Evolutionary conservation across 2,329 filamentous ascomycete genomes (phyloP), one percentile per base, ranked within the genome.

Genomic region (Cordyceps cicadae): DNA sequence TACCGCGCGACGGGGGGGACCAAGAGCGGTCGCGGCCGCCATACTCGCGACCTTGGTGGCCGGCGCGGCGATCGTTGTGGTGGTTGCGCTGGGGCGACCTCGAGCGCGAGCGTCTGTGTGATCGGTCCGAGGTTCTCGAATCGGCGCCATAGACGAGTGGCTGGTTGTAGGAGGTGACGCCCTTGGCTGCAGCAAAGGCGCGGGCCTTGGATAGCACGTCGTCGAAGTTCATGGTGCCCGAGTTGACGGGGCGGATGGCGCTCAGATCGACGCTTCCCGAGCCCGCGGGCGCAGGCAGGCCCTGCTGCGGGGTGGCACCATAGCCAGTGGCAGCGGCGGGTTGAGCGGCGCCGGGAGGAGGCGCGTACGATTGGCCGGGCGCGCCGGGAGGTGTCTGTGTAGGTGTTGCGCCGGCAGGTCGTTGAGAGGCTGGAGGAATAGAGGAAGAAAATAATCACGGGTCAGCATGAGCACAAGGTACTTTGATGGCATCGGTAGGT

Each of bases 131-230:
- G 54, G 64, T 68, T 62, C 75, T 67, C 3, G 70, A 60, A 21
- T 76, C 75, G 24, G 71, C 65, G 45, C 72, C 70, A 67, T 81
- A 82, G 57, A 75, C 75, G 59, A 75, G 73, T 46, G 80, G 79
- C 56, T 84, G 79, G 54, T 87, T 84, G 71, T 87, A 87, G 17
- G 81, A 79, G 43, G 81, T 76, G 39, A 91, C 78, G 63, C 89
- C 90, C 70, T 90, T 89, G 71, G 93, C 87, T 34, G 88, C 86
- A 46, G 91, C 90, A 72, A 89, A 90, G 48, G 87, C 88, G 71
- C 89, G 89, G 52, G 90, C 91, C 71, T 92, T 90, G 45, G 91
- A 89, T 67, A 96, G 87, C 54, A 90, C 89, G 72, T 95, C 90
- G 62, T 88, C 84, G 65, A 96, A 87, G 73, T 87, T 93, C 67